Base-by-base conservation (phyloP, 75 land plant species). In the Gnetum montanum region DNA sequence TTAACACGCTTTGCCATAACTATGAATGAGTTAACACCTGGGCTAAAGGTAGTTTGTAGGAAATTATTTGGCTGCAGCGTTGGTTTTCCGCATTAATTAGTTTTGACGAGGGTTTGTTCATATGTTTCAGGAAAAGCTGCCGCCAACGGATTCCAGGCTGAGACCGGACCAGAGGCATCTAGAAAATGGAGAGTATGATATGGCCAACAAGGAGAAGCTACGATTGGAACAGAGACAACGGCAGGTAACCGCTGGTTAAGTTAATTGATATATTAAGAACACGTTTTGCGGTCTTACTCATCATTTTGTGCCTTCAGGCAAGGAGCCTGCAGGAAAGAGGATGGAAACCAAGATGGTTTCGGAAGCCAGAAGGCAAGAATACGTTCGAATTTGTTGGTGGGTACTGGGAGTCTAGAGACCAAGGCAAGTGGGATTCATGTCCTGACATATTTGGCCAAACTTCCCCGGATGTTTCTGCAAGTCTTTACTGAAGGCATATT, bases 291-390 rank as follows among this genome's bases (percentile, higher is more conserved):
- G 8, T 16, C 4, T 30, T 29, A 16, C 29, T 19, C 24, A 19
- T 1, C 33, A 31, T 11, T 20, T 4, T 33, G 55, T 16, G 22
- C 10, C 11, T 57, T 50, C 80, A 94, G 99, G 99, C 99, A 46
- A 78, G 97, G 57, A 81, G 72, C 52, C 41, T 95, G 61, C 99
- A 95, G 46, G 99, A 95, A 37, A 86, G 75, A 34, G 99, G 99
- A 36, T 95, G 99, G 99, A 81, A 86, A 54, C 97, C 99, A 22
- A 75, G 72, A 55, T 95, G 99, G 99, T 95, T 95, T 59, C 61
- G 60, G 20, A 94, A 83, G 54, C 88, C 70, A 25, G 66, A 61
- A 41, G 95, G 88, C 24, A 71, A 77, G 47, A 76, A 82, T 53
- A 84, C 85, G 29, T 78, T 67, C 51, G 60, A 79, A 12, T 90